phyloP scores from a whole-genome alignment of 148 eudicot genomes.

The Nepenthes gracilis region DNA sequence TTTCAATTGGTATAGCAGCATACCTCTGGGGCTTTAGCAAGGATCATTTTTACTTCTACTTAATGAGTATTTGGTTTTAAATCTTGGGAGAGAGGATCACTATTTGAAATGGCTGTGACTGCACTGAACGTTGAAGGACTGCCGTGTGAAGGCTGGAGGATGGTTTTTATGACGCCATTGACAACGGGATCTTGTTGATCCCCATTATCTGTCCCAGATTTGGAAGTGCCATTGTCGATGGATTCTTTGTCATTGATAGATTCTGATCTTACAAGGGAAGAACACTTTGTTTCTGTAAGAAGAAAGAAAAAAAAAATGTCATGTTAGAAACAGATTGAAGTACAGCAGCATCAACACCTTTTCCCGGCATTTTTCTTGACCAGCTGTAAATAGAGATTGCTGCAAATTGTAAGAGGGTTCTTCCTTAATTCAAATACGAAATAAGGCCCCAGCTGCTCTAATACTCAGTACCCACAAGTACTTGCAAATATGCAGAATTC shows the following conservation, averaged over 20 bases:
- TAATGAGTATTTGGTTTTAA: constrained; percentile 22
- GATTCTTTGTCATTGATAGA: constrained; percentile 20
- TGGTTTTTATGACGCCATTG: constrained; percentile 31
- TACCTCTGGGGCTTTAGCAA: too few species aligned
- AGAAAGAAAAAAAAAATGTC: background rate
- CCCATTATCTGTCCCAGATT: constrained; percentile 21
- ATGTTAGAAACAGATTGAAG: background rate
- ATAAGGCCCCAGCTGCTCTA: too few species aligned
- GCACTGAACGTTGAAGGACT: constrained; percentile 18
- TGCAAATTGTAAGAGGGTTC: too few species aligned
- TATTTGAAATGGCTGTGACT: constrained; percentile 21
- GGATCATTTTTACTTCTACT: background rate
- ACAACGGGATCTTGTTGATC: constrained; percentile 25
- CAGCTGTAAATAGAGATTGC: background rate
- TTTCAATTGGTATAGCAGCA: too few species aligned
- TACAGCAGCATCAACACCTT: background rate
- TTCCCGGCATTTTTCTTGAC: background rate
- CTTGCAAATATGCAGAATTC: too few species aligned
- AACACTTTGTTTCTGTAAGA: constrained; percentile 58
- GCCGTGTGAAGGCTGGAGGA: constrained; percentile 9
- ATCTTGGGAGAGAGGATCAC: constrained; percentile 17
- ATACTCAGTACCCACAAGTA: too few species aligned
- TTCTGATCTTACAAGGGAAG: constrained; percentile 46
- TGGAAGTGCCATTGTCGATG: constrained; percentile 26
- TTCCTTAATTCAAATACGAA: too few species aligned